phyloP scores from a whole-genome alignment of 768 basidiomycete genomes.

The Lyophyllum semitale region DNA sequence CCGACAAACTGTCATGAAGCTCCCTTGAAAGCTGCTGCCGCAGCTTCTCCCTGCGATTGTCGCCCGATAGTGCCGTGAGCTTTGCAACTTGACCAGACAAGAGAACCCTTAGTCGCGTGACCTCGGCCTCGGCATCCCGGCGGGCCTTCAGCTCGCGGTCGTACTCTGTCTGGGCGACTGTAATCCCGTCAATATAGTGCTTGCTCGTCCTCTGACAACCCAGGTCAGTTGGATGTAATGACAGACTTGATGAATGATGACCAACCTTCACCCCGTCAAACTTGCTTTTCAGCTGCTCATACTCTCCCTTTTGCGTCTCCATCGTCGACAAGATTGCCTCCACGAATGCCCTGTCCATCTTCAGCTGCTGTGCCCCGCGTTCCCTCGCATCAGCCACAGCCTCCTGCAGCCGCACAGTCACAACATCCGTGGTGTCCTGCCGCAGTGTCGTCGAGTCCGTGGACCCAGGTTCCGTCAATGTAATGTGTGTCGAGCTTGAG shows the following conservation, averaged over 20 bases:
- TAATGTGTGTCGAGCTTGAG: constrained; percentile 34
- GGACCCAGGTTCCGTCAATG: constrained; percentile 45
- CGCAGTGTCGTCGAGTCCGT: constrained; percentile 22
- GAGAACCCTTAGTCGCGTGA: constrained; percentile 79
- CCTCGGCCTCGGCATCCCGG: constrained; percentile 90
- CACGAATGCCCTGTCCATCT: constrained; percentile 73
- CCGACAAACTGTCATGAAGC: constrained; percentile 71
- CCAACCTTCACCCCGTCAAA: constrained; percentile 88
- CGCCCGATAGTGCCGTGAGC: constrained; percentile 82
- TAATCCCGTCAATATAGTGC: constrained; percentile 89
- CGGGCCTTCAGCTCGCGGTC: constrained; percentile 87
- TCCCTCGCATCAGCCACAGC: constrained; percentile 60
- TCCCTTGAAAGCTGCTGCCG: constrained; percentile 81
- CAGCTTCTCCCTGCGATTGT: constrained; percentile 74
- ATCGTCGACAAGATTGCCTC: constrained; percentile 69
- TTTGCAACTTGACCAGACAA: constrained; percentile 89
- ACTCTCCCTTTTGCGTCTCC: constrained; percentile 63
- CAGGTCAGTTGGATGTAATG: constrained; percentile 3
- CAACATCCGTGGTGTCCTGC: constrained; percentile 44
- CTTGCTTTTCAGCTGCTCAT: constrained; percentile 65
- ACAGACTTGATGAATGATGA: constrained; percentile 1
- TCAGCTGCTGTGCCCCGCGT: constrained; percentile 60
- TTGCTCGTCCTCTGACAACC: constrained; percentile 78
- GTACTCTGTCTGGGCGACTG: constrained; percentile 92
- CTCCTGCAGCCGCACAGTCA: constrained; percentile 59